Evolutionary conservation across 2,329 filamentous ascomycete genomes (phyloP).

Genomic region (Penicillium hesseltinei): DNA sequence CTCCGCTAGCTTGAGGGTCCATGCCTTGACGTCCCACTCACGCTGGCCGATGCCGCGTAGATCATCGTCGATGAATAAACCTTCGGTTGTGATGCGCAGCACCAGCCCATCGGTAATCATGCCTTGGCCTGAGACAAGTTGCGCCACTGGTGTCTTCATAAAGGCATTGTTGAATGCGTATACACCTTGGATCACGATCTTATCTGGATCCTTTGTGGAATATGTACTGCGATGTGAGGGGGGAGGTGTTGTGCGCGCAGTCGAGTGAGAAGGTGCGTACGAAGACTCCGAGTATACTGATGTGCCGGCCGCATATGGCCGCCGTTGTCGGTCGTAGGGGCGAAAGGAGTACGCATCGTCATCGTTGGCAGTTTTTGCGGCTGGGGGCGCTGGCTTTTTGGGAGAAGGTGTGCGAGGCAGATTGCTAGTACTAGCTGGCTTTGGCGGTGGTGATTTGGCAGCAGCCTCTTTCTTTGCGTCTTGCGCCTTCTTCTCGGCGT

Average conservation of each 20-base stretch:
- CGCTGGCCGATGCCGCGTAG: slow-evolving; percentile 86
- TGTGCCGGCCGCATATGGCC: slow-evolving; percentile 63
- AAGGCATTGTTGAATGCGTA: slow-evolving; percentile 91
- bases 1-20: slow-evolving; percentile 92
- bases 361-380: slow-evolving; percentile 45
- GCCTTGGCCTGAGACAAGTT: slow-evolving; percentile 79
- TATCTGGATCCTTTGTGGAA: slow-evolving; percentile 84
- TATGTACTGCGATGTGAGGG: slow-evolving; percentile 76
- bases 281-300: slow-evolving; percentile 79
- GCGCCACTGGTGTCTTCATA: slow-evolving; percentile 82
- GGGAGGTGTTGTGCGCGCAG: slow-evolving; percentile 77
- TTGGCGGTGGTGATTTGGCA: slow-evolving; percentile 34
- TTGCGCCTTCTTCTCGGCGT: slow-evolving; percentile 39
- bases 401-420: slow-evolving; percentile 40
- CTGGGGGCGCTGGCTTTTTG: slow-evolving; percentile 38
- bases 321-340: slow-evolving; percentile 70
- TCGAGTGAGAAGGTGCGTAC: slow-evolving; percentile 81
- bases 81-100: slow-evolving; percentile 87
- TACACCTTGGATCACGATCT: slow-evolving; percentile 92
- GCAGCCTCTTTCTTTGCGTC: slow-evolving; percentile 32
- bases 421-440: slow-evolving; percentile 33
- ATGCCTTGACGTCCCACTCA: slow-evolving; percentile 98
- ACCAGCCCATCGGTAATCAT: slow-evolving; percentile 89
- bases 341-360: slow-evolving; percentile 71
- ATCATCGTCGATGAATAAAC: slow-evolving; percentile 96